These are phyloP conservation scores for Yamadazyma spencermartinsiae DNA, from an alignment of 1,139 yeast genomes.

Conservation along the genomic window DNA sequence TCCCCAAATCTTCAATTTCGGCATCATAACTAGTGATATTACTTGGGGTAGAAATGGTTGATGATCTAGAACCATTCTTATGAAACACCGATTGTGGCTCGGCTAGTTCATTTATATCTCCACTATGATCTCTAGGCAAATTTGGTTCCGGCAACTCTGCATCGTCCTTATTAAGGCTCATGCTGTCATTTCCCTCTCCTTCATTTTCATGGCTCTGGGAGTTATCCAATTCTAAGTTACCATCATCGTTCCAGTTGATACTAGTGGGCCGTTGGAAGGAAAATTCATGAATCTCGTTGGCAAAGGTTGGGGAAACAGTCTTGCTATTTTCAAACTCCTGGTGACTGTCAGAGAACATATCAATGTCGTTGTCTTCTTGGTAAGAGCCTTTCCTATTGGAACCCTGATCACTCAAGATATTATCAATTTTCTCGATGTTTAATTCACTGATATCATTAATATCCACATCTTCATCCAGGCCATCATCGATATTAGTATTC, in stretches of 20 bases:
- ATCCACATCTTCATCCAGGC: slow-evolving; percentile 22
- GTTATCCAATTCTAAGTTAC: slow-evolving; percentile 7
- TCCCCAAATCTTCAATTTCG: slow-evolving; percentile 47
- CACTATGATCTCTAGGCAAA: slow-evolving; percentile 8
- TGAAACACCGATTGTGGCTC: slow-evolving; percentile 19
- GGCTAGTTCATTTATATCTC: slow-evolving; percentile 5
- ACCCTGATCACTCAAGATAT: slow-evolving; percentile 28
- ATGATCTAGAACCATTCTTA: slow-evolving; percentile 24
- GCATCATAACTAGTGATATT: slow-evolving; percentile 43
- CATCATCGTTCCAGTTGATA: slow-evolving; percentile 43
- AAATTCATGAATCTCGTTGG: slow-evolving; percentile 23
- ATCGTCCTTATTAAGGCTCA: not conserved
- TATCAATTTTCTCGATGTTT: slow-evolving; percentile 40
- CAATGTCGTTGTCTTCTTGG: slow-evolving; percentile 8
- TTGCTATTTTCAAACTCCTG: slow-evolving; percentile 5
- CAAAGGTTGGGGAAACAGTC: slow-evolving; percentile 12
- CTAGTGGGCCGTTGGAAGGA: slow-evolving; percentile 46
- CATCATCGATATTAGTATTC: slow-evolving; percentile 9
- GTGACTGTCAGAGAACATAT: slow-evolving; percentile 10
- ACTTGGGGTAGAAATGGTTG: slow-evolving; percentile 43
- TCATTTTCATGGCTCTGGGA: slow-evolving; percentile 3
- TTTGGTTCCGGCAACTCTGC: slow-evolving; percentile 12
- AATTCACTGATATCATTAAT: slow-evolving; percentile 43
- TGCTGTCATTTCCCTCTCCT: slow-evolving; percentile 1
- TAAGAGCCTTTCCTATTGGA: slow-evolving; percentile 5